A percentile compares a stretch with the other conserved stretches of the same genome.
Conservation (phyloP, 257 asterid genomes). For the Capsicum pubescens region DNA sequence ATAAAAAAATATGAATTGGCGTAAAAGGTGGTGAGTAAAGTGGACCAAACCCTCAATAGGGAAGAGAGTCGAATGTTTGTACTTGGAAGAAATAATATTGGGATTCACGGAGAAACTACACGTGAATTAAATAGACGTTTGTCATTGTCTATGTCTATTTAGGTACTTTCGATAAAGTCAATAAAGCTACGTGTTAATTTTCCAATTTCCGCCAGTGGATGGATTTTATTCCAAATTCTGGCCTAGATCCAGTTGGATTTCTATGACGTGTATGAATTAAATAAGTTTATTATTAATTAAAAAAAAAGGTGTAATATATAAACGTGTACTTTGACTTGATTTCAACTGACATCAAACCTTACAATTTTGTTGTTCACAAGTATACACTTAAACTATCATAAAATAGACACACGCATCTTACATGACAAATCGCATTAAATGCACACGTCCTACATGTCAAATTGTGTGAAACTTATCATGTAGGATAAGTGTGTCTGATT, state of each 20-base stretch:
- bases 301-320: no score
- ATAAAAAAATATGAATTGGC: neutral
- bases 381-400: no score
- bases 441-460: no score
- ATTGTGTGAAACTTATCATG: no score
- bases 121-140: neutral
- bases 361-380: no score
- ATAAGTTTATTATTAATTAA: no score
- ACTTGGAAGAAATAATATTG: neutral
- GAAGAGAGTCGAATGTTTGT: neutral
- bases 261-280: no score
- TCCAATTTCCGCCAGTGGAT: neutral
- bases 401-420: no score
- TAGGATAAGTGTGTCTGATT: no score
- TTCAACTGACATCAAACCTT: no score
- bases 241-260: neutral
- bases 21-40: neutral
- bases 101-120: slow-evolving; percentile 5
- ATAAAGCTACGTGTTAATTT: neutral
- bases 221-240: neutral
- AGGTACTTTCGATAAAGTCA: slow-evolving; percentile 20
- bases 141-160: neutral
- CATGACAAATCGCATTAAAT: no score
- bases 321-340: no score
- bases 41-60: neutral